A percentile compares a stretch with the other conserved stretches of the same genome.
These are phyloP conservation scores for Pelargonium fulgidum DNA, from an alignment of 441 rosid species.

Conservation along the genomic window DNA sequence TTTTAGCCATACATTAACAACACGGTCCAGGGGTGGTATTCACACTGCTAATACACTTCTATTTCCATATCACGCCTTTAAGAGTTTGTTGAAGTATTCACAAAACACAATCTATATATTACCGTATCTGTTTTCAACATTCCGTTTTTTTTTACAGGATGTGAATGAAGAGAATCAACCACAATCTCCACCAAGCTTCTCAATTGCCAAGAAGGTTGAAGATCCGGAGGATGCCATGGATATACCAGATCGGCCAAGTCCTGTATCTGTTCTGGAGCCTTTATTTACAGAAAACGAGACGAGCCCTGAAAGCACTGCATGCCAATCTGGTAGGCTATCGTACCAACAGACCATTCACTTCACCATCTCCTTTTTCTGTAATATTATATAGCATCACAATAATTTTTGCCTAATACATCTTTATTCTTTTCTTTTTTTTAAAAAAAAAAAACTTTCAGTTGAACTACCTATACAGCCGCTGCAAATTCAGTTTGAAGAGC, in stretches of 20 bases:
- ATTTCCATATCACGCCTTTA: not conserved
- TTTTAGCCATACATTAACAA: too few relatives aligned
- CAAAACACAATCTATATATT: not conserved
- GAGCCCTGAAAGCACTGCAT: slow-evolving; percentile 55
- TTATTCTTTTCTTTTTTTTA: too few relatives aligned
- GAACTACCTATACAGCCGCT: slow-evolving; percentile 51
- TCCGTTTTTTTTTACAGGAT: slow-evolving; percentile 38
- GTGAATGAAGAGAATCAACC: slow-evolving; percentile 27
- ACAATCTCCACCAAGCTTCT: slow-evolving; percentile 38
- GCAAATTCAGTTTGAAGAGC: slow-evolving; percentile 63
- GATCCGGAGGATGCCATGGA: slow-evolving; percentile 39
- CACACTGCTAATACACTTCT: not conserved
- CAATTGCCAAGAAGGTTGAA: slow-evolving; percentile 33
- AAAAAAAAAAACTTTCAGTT: slow-evolving; percentile 33
- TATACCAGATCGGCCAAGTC: slow-evolving; percentile 59
- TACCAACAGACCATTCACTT: slow-evolving; percentile 7
- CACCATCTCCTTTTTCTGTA: slow-evolving; percentile 8
- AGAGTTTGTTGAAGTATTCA: not conserved
- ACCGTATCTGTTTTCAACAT: not conserved
- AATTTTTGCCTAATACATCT: slow-evolving; percentile 22
- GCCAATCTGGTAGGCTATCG: slow-evolving; percentile 44
- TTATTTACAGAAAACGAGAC: slow-evolving; percentile 61
- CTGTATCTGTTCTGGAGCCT: slow-evolving; percentile 85
- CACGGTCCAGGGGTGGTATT: too few relatives aligned
- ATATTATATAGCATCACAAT: not conserved